phyloP scores from a whole-genome alignment of 331 rosid genomes.

The Quercus lobata region DNA sequence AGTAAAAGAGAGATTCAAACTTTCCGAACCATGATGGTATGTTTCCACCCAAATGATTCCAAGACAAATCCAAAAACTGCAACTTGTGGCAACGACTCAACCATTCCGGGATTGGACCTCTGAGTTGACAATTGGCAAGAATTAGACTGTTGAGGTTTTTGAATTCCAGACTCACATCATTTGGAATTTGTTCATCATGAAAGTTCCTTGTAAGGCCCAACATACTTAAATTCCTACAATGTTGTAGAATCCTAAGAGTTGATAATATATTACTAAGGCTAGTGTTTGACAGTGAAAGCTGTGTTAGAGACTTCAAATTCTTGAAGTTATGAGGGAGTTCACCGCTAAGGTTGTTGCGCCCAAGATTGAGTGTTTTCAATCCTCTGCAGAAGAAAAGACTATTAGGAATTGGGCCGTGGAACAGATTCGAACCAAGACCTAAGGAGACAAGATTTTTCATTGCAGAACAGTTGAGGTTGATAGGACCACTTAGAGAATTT shows the following conservation, averaged over 20 bases:
- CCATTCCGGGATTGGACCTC: constrained; percentile 29
- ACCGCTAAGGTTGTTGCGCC: background rate
- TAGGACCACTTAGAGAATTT: constrained; percentile 23
- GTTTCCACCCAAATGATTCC: constrained; percentile 22
- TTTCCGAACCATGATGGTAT: constrained; percentile 34
- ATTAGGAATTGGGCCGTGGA: constrained; percentile 9
- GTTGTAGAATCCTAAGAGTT: constrained; percentile 9
- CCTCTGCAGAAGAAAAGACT: constrained; percentile 21
- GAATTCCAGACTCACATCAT: constrained; percentile 1
- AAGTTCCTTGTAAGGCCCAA: background rate
- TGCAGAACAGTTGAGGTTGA: constrained; percentile 30
- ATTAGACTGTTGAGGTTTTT: constrained; percentile 14
- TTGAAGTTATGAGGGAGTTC: constrained; percentile 10
- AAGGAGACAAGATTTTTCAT: constrained; percentile 25
- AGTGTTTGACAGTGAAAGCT: background rate
- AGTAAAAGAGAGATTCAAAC: constrained; percentile 20
- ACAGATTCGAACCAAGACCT: background rate
- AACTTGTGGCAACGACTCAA: constrained; percentile 19
- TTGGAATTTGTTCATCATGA: constrained; percentile 23
- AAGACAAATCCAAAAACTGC: constrained; percentile 24
- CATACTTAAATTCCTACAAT: constrained; percentile 15
- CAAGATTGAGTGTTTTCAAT: constrained; percentile 7
- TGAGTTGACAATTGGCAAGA: constrained; percentile 15
- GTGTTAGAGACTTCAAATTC: constrained; percentile 10
- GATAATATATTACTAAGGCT: constrained; percentile 11